Percentiles rank a stretch among this genome's conserved stretches.
phyloP scores from a whole-genome alignment of 208 protist species.

The Leishmania lainsoni region DNA sequence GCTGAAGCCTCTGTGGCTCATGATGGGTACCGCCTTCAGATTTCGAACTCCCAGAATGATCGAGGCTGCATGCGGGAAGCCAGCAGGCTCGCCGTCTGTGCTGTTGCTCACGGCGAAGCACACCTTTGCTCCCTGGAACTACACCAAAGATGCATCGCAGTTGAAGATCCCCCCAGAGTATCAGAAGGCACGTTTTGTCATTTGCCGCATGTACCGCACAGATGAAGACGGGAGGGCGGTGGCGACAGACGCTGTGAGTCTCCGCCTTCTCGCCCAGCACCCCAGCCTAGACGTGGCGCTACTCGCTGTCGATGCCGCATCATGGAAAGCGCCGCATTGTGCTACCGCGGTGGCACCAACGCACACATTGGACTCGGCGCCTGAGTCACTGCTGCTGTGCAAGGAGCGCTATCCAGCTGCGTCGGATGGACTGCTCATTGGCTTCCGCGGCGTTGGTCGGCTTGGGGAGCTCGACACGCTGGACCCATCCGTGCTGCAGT shows the following conservation, averaged over 20 bases:
- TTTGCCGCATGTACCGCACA: constrained; percentile 45
- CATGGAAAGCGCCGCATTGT: neutral
- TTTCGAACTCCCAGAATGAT: constrained; percentile 3
- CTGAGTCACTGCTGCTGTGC: constrained; percentile 18
- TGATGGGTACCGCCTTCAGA: constrained; percentile 83
- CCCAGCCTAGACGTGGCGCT: constrained; percentile 65
- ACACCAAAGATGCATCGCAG: constrained; percentile 44
- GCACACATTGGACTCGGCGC: neutral
- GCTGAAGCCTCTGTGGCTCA: constrained; percentile 78
- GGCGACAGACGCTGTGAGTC: constrained; percentile 13
- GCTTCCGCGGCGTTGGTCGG: constrained; percentile 61
- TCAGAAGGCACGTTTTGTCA: constrained; percentile 70
- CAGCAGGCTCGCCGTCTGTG: neutral
- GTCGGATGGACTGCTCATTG: constrained; percentile 28
- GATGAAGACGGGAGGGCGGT: constrained; percentile 35
- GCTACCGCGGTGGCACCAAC: neutral
- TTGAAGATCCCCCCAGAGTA: constrained; percentile 83
- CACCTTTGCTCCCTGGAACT: constrained; percentile 79
- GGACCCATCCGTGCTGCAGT: constrained; percentile 66
- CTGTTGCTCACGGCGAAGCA: constrained; percentile 83
- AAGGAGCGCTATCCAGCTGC: constrained; percentile 4
- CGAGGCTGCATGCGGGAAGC: neutral
- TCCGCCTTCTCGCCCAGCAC: constrained; percentile 60
- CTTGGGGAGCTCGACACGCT: constrained; percentile 80
- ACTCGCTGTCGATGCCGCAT: constrained; percentile 26